Conservation (phyloP, 352 stramenopile genomes). For the Phytophthora pseudosyringae region DNA sequence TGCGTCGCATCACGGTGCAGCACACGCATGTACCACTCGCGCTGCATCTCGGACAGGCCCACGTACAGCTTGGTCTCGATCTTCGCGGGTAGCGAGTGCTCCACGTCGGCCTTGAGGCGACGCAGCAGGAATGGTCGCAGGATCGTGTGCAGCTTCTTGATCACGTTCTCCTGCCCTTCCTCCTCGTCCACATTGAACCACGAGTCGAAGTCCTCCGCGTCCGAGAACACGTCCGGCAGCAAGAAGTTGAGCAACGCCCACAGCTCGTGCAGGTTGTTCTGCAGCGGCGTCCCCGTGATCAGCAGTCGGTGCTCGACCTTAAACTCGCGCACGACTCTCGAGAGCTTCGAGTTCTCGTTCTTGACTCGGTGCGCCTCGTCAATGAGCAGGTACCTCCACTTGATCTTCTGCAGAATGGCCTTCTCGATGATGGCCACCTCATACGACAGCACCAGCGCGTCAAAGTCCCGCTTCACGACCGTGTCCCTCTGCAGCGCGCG, state of each 20-base stretch:
- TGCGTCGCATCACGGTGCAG: conserved; percentile 95
- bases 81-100: conserved; percentile 97
- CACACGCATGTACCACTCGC: conserved; percentile 98
- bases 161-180: conserved; percentile 96
- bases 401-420: conserved; percentile 91
- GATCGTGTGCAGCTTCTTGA: conserved; percentile 98
- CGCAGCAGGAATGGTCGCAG: conserved; percentile 98
- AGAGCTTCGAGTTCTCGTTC: conserved; percentile 95
- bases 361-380: conserved; percentile 99
- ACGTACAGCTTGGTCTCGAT: conserved; percentile 99
- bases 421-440: conserved; percentile 97
- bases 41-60: conserved; percentile 98
- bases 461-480: conserved; percentile 86
- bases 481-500: conserved; percentile 92
- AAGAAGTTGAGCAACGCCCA: conserved; percentile 99
- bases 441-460: conserved; percentile 93
- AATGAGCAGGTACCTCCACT: conserved; percentile 98
- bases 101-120: conserved; percentile 98
- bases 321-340: conserved; percentile 83
- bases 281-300: conserved; percentile 98
- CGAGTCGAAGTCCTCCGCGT: conserved; percentile 98
- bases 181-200: conserved; percentile 99
- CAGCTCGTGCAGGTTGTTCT: conserved; percentile 99
- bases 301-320: conserved; percentile 95
- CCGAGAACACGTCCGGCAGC: conserved; percentile 93